Percentiles rank a stretch among this genome's conserved stretches.
phyloP scores from a whole-genome alignment of 768 basidiomycete genomes.

The Leccinum longicurvipes region DNA sequence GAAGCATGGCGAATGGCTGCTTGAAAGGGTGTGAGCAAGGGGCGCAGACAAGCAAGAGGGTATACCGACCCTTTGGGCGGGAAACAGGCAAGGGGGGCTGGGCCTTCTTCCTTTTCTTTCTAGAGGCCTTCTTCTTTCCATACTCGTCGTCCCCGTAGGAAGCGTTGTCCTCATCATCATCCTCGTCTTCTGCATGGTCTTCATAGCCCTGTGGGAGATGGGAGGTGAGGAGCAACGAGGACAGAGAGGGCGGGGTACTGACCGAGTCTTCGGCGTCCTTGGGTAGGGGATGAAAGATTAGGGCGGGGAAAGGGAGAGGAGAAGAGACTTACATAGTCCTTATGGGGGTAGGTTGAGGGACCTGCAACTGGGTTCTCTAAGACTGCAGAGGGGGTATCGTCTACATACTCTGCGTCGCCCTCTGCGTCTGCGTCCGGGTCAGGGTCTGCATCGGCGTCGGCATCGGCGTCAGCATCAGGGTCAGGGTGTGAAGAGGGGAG shows the following conservation, averaged over 20 bases:
- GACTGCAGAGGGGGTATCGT: slow-evolving; percentile 35
- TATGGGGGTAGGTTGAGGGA: slow-evolving; percentile 45
- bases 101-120: slow-evolving; percentile 61
- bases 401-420: slow-evolving; percentile 41
- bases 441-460: slow-evolving; percentile 61
- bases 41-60: slow-evolving; percentile 10
- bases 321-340: slow-evolving; percentile 55
- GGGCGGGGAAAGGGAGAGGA: slow-evolving; percentile 3
- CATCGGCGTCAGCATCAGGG: slow-evolving; percentile 39
- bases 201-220: slow-evolving; percentile 62
- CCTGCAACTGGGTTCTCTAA: slow-evolving; percentile 37
- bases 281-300: not conserved
- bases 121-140: slow-evolving; percentile 61
- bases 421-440: slow-evolving; percentile 42
- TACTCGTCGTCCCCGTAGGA: slow-evolving; percentile 80
- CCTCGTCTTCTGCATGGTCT: slow-evolving; percentile 46
- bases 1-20: slow-evolving; percentile 52
- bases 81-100: slow-evolving; percentile 40
- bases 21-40: slow-evolving; percentile 22
- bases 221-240: slow-evolving; percentile 18
- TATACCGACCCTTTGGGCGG: slow-evolving; percentile 55
- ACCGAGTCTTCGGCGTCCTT: slow-evolving; percentile 35
- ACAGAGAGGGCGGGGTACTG: slow-evolving; percentile 12
- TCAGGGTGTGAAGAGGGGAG: slow-evolving; percentile 11
- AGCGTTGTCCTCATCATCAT: slow-evolving; percentile 71